phyloP scores from a whole-genome alignment of 306 rosid genomes.

The Inga oerstediana region DNA sequence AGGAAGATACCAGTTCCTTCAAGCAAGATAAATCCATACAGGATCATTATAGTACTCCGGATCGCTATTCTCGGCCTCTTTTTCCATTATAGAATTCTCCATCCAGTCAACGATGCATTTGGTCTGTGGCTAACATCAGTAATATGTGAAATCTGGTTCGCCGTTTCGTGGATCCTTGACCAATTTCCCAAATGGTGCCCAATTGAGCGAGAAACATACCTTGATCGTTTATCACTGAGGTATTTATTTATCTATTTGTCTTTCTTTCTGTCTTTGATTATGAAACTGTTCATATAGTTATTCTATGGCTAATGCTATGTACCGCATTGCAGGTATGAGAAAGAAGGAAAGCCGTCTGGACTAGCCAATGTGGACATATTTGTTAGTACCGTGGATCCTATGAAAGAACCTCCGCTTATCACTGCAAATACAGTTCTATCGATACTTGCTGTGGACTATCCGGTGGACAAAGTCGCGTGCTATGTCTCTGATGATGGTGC shows the following conservation, averaged over 20 bases:
- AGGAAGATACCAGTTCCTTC: constrained; percentile 80
- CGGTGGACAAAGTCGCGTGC: constrained; percentile 87
- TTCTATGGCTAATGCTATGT: constrained; percentile 6
- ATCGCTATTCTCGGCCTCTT: constrained; percentile 74
- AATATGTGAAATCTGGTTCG: constrained; percentile 96
- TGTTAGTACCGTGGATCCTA: constrained; percentile 95
- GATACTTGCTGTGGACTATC: constrained; percentile 90
- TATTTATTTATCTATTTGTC: constrained; percentile 18
- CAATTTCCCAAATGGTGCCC: constrained; percentile 96
- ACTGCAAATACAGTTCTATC: constrained; percentile 93
- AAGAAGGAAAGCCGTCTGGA: constrained; percentile 87
- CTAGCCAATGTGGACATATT: constrained; percentile 73
- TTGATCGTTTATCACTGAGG: constrained; percentile 88
- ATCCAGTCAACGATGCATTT: constrained; percentile 81
- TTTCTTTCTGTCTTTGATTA: background rate
- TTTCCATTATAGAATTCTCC: constrained; percentile 88
- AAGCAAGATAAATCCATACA: constrained; percentile 91
- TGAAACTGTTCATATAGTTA: background rate
- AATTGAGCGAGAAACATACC: constrained; percentile 83
- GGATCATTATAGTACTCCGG: constrained; percentile 76
- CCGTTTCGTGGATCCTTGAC: constrained; percentile 87
- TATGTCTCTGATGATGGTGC: constrained; percentile 97
- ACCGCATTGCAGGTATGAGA: constrained; percentile 66
- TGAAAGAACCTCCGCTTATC: constrained; percentile 95
- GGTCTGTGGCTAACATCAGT: constrained; percentile 89